These are phyloP conservation scores for Lipomyces yarrowii DNA, from an alignment of 1,139 yeast genomes.

Conservation along the genomic window DNA sequence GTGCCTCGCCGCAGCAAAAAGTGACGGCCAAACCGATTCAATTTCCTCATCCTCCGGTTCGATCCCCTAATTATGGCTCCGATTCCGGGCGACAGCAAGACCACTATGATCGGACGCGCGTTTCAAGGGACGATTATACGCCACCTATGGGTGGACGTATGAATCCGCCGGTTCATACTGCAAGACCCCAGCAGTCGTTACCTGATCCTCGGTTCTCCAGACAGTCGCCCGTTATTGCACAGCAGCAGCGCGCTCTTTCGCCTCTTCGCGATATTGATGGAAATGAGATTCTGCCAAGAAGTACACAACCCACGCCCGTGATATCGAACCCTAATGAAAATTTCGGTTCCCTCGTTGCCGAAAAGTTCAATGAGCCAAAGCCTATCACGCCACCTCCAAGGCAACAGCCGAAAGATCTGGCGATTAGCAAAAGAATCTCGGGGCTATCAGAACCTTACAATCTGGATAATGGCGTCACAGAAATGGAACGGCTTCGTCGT, in stretches of 20 bases:
- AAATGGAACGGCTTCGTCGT: slow-evolving; percentile 22
- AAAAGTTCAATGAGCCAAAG: background rate
- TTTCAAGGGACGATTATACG: slow-evolving; percentile 3
- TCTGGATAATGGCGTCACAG: slow-evolving; percentile 10
- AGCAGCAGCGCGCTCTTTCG: slow-evolving; percentile 7
- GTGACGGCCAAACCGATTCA: background rate
- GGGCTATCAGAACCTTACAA: slow-evolving; percentile 3
- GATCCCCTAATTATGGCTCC: background rate
- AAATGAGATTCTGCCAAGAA: slow-evolving; percentile 7
- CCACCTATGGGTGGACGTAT: background rate
- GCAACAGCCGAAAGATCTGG: background rate
- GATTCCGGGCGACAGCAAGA: background rate
- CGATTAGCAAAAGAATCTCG: slow-evolving; percentile 2
- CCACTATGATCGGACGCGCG: slow-evolving; percentile 1
- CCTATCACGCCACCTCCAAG: background rate
- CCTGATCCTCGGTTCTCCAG: slow-evolving; percentile 8
- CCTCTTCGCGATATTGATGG: slow-evolving; percentile 18
- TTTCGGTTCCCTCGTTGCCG: background rate
- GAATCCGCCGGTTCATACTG: background rate
- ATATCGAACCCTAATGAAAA: slow-evolving; percentile 4
- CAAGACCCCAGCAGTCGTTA: slow-evolving; percentile 8
- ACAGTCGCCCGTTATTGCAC: background rate
- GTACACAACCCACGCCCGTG: background rate
- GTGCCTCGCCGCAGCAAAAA: background rate
- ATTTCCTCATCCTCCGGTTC: background rate